Percentiles rank a stretch among this genome's conserved stretches.
Conservation (phyloP, 1,284 basidiomycete genomes). For the Ganoderma sp. region DNA sequence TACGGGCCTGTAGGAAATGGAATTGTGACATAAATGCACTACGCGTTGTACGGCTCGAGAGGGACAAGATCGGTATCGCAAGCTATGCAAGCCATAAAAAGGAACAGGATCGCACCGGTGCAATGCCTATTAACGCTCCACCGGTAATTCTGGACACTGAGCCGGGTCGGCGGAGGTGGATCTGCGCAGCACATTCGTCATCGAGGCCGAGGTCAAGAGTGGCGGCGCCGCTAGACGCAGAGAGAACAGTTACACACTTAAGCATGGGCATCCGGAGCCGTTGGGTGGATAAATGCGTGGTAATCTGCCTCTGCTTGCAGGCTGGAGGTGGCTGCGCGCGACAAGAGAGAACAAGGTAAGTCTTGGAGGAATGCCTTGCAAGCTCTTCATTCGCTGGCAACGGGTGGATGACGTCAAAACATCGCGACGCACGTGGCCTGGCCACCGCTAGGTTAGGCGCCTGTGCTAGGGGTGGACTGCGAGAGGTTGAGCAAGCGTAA, state of each 20-base stretch:
- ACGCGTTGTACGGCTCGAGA: background rate
- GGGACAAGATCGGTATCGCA: background rate
- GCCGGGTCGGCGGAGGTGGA: background rate
- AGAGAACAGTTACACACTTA: no score
- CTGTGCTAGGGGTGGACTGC: background rate
- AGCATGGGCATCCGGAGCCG: background rate
- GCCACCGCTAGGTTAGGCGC: background rate
- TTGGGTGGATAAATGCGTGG: no score
- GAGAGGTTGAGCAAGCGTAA: background rate
- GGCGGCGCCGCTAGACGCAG: no score
- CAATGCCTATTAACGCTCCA: constrained; percentile 32
- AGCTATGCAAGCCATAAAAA: background rate
- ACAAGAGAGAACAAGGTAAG: background rate
- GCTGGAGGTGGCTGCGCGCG: no score
- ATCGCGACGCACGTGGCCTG: background rate
- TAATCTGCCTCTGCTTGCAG: no score
- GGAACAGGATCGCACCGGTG: constrained; percentile 22
- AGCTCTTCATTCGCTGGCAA: background rate
- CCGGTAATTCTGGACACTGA: constrained; percentile 11
- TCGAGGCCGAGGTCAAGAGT: background rate
- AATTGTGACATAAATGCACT: constrained; percentile 12
- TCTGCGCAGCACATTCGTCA: background rate
- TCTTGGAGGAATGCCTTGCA: background rate
- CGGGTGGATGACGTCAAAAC: background rate
- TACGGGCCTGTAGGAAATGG: constrained; percentile 22